Evolutionary conservation across 495 filamentous ascomycete species (phyloP), one percentile per base, ranked within the genome.

Genomic region (Chaetomidium leptoderma): DNA sequence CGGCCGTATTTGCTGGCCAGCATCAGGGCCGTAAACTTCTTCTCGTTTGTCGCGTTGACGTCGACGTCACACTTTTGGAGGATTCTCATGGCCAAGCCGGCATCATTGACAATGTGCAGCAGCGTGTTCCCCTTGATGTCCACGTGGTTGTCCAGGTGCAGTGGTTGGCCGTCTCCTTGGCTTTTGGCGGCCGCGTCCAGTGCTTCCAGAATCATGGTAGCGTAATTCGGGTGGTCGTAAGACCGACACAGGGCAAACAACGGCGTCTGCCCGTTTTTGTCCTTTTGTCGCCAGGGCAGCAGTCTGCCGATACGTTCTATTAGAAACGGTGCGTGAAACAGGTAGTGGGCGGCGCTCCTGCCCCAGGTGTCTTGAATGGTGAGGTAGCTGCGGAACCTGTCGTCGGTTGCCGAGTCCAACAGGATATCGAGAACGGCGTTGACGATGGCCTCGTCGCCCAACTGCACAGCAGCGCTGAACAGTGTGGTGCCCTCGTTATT

Each of bases 1-100:
- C 95, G 83, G 24, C 92, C 93, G 65, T 96, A 99, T 72, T 99
- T 99, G 77, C 91, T 96, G n/a, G 92, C 92, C 55, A 97, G 89
- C 95, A 99, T 99, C 50, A 99, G 75, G 1, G 95, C 84, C 0
- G 95, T 99, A 64, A 97, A 97, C 46, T 80, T 86, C 76, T 91
- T 96, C 66, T 97, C 95, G 65, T 99, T 99, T 0, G 86, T 87
- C 0, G 93, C 93, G 71, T 99, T 99, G 35, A 91, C 89, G 68
- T 97, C 91, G 17, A 90, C 85, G 63, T 99, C 95, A 69, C 91
- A 93, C 40, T 86, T 81, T 52, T 85, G 75, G 3, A 99, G 74
- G 24, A 96, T 89, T 35, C 82, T 81, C 27, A 83, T 58, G 1
- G 88, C 89, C 53, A 97, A 78, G 27, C 85, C 78, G 19, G 90